These are phyloP conservation scores for Colletotrichum somersetense DNA, from an alignment of 2,329 filamentous ascomycete genomes.

Conservation along the genomic window DNA sequence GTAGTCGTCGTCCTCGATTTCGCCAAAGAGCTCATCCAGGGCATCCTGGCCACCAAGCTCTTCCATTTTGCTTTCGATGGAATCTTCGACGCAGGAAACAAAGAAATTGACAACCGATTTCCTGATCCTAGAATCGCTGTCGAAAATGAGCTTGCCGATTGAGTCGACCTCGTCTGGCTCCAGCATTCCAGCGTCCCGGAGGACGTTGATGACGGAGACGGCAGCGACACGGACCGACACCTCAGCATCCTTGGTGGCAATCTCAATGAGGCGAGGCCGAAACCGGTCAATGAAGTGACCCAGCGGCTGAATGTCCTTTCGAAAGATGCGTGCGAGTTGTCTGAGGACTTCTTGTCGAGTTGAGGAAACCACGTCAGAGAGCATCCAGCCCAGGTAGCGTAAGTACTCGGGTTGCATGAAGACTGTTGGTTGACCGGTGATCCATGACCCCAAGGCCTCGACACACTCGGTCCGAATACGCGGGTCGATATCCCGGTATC, in stretches of 20 bases:
- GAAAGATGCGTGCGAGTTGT: slow-evolving; percentile 84
- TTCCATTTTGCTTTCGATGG: slow-evolving; percentile 83
- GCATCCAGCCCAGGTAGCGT: slow-evolving; percentile 94
- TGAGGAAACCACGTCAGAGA: slow-evolving; percentile 82
- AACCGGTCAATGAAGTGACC: slow-evolving; percentile 96
- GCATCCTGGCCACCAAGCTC: slow-evolving; percentile 85
- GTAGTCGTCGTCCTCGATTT: slow-evolving; percentile 80
- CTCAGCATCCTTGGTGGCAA: slow-evolving; percentile 89
- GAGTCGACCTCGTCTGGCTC: slow-evolving; percentile 93
- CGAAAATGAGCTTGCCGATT: slow-evolving; percentile 89
- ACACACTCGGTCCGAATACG: slow-evolving; percentile 91
- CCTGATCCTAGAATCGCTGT: slow-evolving; percentile 84
- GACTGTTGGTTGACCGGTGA: slow-evolving; percentile 82
- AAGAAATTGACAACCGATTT: slow-evolving; percentile 94
- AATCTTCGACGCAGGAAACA: slow-evolving; percentile 85
- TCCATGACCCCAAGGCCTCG: slow-evolving; percentile 89
- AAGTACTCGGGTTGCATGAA: slow-evolving; percentile 94
- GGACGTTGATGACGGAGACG: slow-evolving; percentile 83
- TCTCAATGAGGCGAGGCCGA: slow-evolving; percentile 87
- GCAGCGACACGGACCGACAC: slow-evolving; percentile 82
- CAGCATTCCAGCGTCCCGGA: slow-evolving; percentile 86
- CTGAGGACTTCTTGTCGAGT: slow-evolving; percentile 89
- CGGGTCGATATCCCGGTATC: slow-evolving; percentile 93
- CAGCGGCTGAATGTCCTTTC: slow-evolving; percentile 83
- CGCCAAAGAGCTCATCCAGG: slow-evolving; percentile 80